These are phyloP conservation scores for Ogataea neopini DNA, from an alignment of 805 yeast genomes.

Conservation along the genomic window DNA sequence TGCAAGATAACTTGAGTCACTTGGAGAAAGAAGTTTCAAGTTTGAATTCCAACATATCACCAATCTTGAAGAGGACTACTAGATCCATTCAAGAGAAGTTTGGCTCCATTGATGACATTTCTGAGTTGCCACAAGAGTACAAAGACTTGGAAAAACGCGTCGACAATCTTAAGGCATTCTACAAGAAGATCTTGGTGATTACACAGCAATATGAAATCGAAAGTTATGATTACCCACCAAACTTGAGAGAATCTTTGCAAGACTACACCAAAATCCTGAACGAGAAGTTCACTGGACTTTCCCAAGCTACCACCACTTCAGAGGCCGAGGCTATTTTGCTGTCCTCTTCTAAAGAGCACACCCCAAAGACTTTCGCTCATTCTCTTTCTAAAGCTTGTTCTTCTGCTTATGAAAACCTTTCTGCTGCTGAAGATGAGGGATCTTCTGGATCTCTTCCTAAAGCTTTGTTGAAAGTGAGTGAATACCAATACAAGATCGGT, in stretches of 20 bases:
- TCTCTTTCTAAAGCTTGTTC: constrained; percentile 61
- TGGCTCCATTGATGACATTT: constrained; percentile 64
- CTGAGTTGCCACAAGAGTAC: constrained; percentile 76
- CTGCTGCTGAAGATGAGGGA: constrained; percentile 36
- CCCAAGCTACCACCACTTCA: constrained; percentile 63
- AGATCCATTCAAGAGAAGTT: constrained; percentile 62
- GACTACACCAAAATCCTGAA: constrained; percentile 61
- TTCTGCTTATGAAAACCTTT: constrained; percentile 49
- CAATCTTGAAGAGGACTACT: constrained; percentile 60
- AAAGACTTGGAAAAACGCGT: constrained; percentile 64
- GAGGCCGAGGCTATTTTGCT: constrained; percentile 61
- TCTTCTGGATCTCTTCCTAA: constrained; percentile 51
- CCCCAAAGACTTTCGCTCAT: constrained; percentile 75
- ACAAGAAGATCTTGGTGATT: constrained; percentile 51
- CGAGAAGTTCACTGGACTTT: constrained; percentile 57
- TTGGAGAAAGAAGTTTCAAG: constrained; percentile 37
- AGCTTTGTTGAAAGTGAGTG: constrained; percentile 55
- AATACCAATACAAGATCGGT: constrained; percentile 62
- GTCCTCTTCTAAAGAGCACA: constrained; percentile 33
- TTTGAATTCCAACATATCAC: constrained; percentile 43
- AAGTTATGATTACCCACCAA: constrained; percentile 83
- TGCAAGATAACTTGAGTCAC: constrained; percentile 34
- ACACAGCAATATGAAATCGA: constrained; percentile 70
- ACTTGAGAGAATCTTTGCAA: constrained; percentile 61
- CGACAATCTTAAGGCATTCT: constrained; percentile 61